These are phyloP conservation scores for Leavenworthia alabamica DNA, from an alignment of 345 rosid genomes.

Conservation along the genomic window DNA sequence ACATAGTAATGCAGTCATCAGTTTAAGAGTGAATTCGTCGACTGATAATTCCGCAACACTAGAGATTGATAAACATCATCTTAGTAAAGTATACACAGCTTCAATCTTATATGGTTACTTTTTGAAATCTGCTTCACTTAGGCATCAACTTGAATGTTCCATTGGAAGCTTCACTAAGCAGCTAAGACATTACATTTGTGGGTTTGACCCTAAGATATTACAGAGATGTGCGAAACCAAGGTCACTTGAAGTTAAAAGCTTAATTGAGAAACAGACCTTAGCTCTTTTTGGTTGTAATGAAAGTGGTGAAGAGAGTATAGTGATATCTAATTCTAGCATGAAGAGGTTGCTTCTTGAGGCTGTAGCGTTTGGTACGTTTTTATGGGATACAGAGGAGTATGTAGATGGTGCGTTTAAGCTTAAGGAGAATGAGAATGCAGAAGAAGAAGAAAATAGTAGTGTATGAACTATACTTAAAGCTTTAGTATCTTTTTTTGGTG, in stretches of 20 bases:
- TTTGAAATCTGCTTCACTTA: conserved; percentile 63
- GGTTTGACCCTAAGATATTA: conserved; percentile 61
- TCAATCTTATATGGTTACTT: conserved; percentile 82
- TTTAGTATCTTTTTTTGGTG: conserved; percentile 12
- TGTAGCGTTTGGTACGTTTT: conserved; percentile 80
- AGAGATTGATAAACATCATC: conserved; percentile 42
- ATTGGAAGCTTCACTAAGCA: conserved; percentile 12
- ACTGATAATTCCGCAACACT: conserved; percentile 64
- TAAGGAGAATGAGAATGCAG: conserved; percentile 36
- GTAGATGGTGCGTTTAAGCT: conserved; percentile 60
- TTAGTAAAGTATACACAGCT: conserved; percentile 52
- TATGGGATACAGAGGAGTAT: conserved; percentile 80
- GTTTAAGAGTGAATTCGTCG: conserved; percentile 58
- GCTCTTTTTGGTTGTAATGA: conserved; percentile 63
- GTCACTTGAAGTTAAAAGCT: conserved; percentile 50
- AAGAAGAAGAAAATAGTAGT: conserved; percentile 32
- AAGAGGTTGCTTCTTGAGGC: conserved; percentile 88
- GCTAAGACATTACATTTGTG: conserved; percentile 53
- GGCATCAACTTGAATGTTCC: conserved; percentile 56
- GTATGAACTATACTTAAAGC: conserved; percentile 15
- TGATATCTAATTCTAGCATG: conserved; percentile 68
- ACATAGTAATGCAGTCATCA: conserved; percentile 61
- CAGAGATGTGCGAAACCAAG: conserved; percentile 61
- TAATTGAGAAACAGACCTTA: conserved; percentile 60
- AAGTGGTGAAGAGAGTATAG: conserved; percentile 37